Base-by-base conservation (phyloP, 768 basidiomycete species). In the Leccinum rimulosum region DNA sequence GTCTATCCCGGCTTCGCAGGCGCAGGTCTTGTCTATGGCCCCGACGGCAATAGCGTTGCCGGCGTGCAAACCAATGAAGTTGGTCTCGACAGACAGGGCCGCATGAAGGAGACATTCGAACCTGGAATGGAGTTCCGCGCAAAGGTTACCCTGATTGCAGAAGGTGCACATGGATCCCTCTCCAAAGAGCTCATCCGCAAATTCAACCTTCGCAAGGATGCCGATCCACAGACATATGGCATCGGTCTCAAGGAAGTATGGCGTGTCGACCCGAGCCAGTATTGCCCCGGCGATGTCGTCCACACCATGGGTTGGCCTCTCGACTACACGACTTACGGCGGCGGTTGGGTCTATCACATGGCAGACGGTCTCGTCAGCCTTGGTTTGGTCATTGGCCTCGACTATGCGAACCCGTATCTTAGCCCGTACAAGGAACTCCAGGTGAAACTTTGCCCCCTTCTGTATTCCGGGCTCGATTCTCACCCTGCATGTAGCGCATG, bases 211-310 rank as follows among this genome's bases (percentile, higher is more conserved):
- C 77, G 94, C 62, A 84, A 75, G 67, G 59, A 77, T 19, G 70
- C 75, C 2, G 88, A 96, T 73, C 89, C 89, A 2, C 97, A 98
- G 77, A 98, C 96, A 3, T 98, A 98, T 66, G 97, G 89, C 0
- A 85, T 99, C 57, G 97, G 97, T 3, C 77, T 98, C 54, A 98
- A 99, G 79, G 96, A 99, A 73, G 94, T 98, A 2, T 98, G 97
- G 97, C 84, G 91, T 38, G 87, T 99, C 12, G 85, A 85, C 70
- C 64, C 82, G 57, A 80, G 67, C 52, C 66, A 79, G 64, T 82
- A 94, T 70, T 73, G 81, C 30, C 85, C 93, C 0, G 79, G 81
- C 3, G 82, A 92, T 67, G 86, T 97, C n/a, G 82, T 95, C 6
- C 97, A 99, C 74, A 94, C 93, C 8, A 77, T 99, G 66, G 97